Evolutionary conservation across 805 yeast species (phyloP).

Genomic region (Komagataella pseudopastoris): DNA sequence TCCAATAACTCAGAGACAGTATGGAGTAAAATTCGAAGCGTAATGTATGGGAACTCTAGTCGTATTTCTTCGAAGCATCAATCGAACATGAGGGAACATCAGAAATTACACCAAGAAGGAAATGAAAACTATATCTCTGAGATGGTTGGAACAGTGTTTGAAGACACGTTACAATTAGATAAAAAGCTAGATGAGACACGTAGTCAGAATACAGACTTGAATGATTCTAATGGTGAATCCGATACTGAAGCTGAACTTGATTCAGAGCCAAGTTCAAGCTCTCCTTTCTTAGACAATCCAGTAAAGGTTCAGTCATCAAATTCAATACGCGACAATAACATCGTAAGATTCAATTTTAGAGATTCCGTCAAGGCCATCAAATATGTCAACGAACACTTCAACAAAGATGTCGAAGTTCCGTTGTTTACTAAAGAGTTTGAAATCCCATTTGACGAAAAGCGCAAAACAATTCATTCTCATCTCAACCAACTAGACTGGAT

Average conservation of each 20-base stretch:
- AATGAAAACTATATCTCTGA: background rate
- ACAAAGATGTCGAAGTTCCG: background rate
- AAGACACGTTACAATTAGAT: background rate
- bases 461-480: constrained; percentile 27
- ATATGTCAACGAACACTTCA: background rate
- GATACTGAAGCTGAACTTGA: background rate
- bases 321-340: background rate
- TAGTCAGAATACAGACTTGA: background rate
- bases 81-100: background rate
- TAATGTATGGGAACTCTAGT: background rate
- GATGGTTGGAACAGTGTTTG: background rate
- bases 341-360: background rate
- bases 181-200: background rate
- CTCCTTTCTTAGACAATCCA: background rate
- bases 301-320: background rate
- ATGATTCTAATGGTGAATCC: background rate
- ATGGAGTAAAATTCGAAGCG: background rate
- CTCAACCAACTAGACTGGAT: constrained; percentile 62
- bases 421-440: constrained; percentile 7
- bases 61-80: background rate
- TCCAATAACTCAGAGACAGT: background rate
- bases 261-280: background rate
- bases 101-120: background rate
- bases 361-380: background rate
- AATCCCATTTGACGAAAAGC: constrained; percentile 11